phyloP scores from a whole-genome alignment of 1,284 basidiomycete genomes.

The Hypsizygus ulmarius region DNA sequence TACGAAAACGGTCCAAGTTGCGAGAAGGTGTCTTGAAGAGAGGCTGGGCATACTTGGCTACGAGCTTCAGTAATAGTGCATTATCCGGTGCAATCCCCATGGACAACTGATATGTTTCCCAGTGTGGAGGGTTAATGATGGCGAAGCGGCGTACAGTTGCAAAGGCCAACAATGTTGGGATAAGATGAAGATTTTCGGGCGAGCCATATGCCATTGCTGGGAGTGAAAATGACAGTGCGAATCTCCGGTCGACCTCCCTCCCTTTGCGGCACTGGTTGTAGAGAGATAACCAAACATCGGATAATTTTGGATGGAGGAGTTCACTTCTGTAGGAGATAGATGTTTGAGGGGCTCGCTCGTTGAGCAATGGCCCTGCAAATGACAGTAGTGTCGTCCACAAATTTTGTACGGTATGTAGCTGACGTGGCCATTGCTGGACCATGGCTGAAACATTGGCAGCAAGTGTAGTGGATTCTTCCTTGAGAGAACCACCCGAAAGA shows the following conservation, averaged over 20 bases:
- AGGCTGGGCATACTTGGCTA: not conserved
- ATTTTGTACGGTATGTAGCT: too few species aligned
- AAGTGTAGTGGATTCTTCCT: too few species aligned
- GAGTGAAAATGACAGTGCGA: conserved; percentile 31
- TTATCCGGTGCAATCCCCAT: conserved; percentile 12
- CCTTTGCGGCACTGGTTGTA: conserved; percentile 29
- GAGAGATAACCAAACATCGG: conserved; percentile 27
- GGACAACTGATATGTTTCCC: conserved; percentile 13
- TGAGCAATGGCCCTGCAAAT: too few species aligned
- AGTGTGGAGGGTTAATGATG: conserved; percentile 14
- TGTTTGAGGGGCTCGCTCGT: not conserved
- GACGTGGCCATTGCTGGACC: too few species aligned
- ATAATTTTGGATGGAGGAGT: conserved; percentile 16
- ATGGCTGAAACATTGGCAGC: too few species aligned
- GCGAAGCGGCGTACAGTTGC: conserved; percentile 22
- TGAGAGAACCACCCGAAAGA: too few species aligned
- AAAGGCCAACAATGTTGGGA: conserved; percentile 32
- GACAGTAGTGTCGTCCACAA: too few species aligned
- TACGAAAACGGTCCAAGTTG: not conserved
- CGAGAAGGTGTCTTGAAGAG: not conserved
- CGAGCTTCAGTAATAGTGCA: conserved; percentile 1
- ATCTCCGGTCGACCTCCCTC: conserved; percentile 10
- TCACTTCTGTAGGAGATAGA: conserved; percentile 3
- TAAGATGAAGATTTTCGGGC: conserved; percentile 12
- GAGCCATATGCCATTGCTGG: conserved; percentile 30